A percentile compares a stretch with the other conserved stretches of the same genome.
Conservation (phyloP, 768 basidiomycete species). For the Trametes cingulata region DNA sequence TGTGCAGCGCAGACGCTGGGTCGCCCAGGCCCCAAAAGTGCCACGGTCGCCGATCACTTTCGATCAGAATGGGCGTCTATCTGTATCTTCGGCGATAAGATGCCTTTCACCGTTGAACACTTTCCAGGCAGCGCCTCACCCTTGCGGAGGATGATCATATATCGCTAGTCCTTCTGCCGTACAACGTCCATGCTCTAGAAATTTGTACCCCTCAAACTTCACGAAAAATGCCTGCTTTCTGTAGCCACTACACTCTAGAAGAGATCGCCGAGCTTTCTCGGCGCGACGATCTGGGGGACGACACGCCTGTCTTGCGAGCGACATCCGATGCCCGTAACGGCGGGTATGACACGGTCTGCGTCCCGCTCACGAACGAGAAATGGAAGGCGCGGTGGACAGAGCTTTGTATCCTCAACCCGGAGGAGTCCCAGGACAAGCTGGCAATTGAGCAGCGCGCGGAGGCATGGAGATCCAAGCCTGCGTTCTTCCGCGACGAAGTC, state of each 20-base stretch:
- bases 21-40: too few species aligned
- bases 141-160: neutral
- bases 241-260: slow-evolving; percentile 30
- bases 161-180: neutral
- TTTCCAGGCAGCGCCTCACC: neutral
- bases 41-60: slow-evolving; percentile 1
- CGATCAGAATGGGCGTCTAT: slow-evolving; percentile 14
- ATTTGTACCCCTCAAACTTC: neutral
- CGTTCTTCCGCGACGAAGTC: slow-evolving; percentile 80
- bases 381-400: slow-evolving; percentile 89
- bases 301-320: slow-evolving; percentile 53
- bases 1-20: too few species aligned
- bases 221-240: slow-evolving; percentile 27
- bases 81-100: slow-evolving; percentile 17
- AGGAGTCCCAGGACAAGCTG: slow-evolving; percentile 39
- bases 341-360: slow-evolving; percentile 74
- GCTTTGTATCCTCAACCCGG: slow-evolving; percentile 75
- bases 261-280: slow-evolving; percentile 25
- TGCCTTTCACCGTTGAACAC: neutral
- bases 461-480: slow-evolving; percentile 81
- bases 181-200: neutral
- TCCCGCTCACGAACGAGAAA: slow-evolving; percentile 85
- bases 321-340: slow-evolving; percentile 54
- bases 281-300: slow-evolving; percentile 22
- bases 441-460: slow-evolving; percentile 70